Conservation (phyloP, 176 grass and related monocot genomes). For the Hsuehochloa calcarea region DNA sequence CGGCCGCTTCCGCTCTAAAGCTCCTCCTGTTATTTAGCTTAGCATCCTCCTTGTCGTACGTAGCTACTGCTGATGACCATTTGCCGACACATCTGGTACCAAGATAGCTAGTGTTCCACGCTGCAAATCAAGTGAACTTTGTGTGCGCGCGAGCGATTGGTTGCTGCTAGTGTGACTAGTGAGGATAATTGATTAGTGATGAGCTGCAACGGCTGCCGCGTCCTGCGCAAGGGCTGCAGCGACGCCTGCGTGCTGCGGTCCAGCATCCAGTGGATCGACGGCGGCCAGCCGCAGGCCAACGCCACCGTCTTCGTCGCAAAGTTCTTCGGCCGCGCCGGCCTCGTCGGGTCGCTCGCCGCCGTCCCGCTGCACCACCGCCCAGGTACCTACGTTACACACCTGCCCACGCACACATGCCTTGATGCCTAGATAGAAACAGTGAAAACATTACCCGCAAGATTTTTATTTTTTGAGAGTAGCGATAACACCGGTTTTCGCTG, state of each 20-base stretch:
- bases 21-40: background rate
- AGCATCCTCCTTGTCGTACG: background rate
- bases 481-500: too few species aligned
- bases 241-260: conserved; percentile 73
- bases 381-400: conserved; percentile 13
- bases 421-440: too few species aligned
- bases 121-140: background rate
- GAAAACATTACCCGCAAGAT: too few species aligned
- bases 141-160: too few species aligned
- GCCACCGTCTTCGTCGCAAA: conserved; percentile 94
- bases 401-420: background rate
- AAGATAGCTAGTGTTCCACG: background rate
- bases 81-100: background rate
- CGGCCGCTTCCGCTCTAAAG: background rate
- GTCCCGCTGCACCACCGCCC: conserved; percentile 59
- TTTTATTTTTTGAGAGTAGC: too few species aligned
- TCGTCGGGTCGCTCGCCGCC: conserved; percentile 65
- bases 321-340: conserved; percentile 89
- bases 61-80: background rate
- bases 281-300: conserved; percentile 64
- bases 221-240: conserved; percentile 84
- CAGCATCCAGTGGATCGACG: conserved; percentile 81
- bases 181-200: conserved; percentile 3
- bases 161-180: background rate
- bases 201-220: conserved; percentile 89